Evolutionary conservation across 805 yeast genomes (phyloP), one percentile per base, ranked within the genome.

Genomic region (Saturnispora mendoncae): DNA sequence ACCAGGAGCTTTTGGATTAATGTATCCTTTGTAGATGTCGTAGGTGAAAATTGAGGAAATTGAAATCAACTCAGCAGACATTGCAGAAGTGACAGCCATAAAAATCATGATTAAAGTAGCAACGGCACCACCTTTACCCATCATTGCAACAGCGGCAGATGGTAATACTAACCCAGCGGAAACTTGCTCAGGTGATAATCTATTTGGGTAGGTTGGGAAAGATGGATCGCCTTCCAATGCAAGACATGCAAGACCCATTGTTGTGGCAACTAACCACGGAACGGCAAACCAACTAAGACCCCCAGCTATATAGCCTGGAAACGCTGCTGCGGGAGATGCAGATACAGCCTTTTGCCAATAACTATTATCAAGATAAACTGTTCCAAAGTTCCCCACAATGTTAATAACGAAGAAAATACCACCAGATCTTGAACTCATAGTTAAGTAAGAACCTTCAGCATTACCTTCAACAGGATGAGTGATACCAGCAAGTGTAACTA

Each of bases 231-330:
- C 60, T 62, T 85, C 90, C 39, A 86, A 67, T 17, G 85, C 80
- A 43, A 84, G 62, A 40, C 84, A 84, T 17, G 88, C 85, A n/a
- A 86, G 65, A 10, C 96, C 95, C 82, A 85, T 71, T 6, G 94
- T 82, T 2, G 90, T 79, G 13, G 94, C 83, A 39, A 78, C 72
- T 43, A 84, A 71, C 68, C 80, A 80, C 36, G 96, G 96, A 49
- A 87, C 80, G 6, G 94, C 88, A 57, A 84, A 81, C 95, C 96
- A 87, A 0, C 90, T 82, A 34, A 87, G 60, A 23, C 95, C 95
- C 44, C 95, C 96, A 44, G 84, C 62, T 20, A 84, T 78, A 60
- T 87, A 87, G 18, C 95, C 96, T 6, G 92, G 90, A 50, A 86
- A 65, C 24, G 94, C 85, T 35, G 92, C 78, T 9, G 77, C 82